These are phyloP conservation scores for Alternaria hordeiaustralica DNA, from an alignment of 2,329 filamentous ascomycete genomes.

Conservation along the genomic window DNA sequence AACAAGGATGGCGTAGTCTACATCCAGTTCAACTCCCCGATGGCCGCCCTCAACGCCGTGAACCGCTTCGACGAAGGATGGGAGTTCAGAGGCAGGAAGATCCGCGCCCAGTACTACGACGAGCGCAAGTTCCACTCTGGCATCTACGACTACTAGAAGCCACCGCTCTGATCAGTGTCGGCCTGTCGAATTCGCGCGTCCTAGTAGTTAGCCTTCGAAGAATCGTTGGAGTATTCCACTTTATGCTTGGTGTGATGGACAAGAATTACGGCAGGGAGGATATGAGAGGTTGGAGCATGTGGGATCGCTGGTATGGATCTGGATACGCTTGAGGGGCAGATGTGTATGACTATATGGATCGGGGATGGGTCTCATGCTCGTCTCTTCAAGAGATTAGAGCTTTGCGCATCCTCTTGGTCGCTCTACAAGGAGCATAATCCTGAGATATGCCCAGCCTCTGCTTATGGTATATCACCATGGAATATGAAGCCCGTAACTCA, in stretches of 20 bases:
- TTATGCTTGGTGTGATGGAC: background rate
- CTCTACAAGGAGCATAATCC: background rate
- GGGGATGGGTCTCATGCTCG: background rate
- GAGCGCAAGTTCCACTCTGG: constrained; percentile 76
- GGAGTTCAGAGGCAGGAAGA: constrained; percentile 88
- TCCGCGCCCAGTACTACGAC: constrained; percentile 83
- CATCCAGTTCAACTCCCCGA: constrained; percentile 86
- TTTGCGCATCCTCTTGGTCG: background rate
- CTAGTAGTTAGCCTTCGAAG: background rate
- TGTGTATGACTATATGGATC: background rate
- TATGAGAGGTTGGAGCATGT: background rate
- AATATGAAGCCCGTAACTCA: background rate
- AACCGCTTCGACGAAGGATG: constrained; percentile 90
- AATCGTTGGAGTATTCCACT: background rate
- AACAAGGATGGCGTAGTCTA: constrained; percentile 73
- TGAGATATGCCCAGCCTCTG: background rate
- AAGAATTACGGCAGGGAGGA: background rate
- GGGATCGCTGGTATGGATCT: background rate
- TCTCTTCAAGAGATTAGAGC: background rate
- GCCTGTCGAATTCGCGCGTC: background rate
- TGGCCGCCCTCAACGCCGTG: constrained; percentile 86
- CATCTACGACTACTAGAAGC: constrained; percentile 36
- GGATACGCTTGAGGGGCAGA: background rate
- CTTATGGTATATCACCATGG: background rate
- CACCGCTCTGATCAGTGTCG: background rate